Conservation (phyloP, 768 basidiomycete species). For the Auricularia heimuer region DNA sequence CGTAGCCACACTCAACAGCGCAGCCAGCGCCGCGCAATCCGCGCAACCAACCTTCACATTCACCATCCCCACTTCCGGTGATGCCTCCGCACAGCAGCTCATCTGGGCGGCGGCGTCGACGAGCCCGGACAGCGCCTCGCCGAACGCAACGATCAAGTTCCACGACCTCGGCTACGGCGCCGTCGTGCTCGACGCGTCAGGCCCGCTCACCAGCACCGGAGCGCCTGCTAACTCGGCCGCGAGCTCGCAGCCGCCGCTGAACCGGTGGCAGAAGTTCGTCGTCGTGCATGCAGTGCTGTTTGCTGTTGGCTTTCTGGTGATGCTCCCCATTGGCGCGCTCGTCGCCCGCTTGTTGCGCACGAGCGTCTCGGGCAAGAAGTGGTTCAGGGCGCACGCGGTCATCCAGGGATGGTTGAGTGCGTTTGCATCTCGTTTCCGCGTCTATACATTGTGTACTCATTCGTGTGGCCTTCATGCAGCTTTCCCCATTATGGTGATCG, state of each 20-base stretch:
- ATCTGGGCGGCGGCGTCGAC: slow-evolving; percentile 16
- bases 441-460: too few relatives aligned
- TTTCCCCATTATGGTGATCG: slow-evolving; percentile 33
- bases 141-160: slow-evolving; percentile 9
- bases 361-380: slow-evolving; percentile 26
- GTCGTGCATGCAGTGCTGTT: slow-evolving; percentile 47
- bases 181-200: neutral
- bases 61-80: neutral
- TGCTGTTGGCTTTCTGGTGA: slow-evolving; percentile 39
- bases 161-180: slow-evolving; percentile 4
- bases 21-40: neutral
- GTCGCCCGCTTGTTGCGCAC: slow-evolving; percentile 46
- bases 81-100: neutral
- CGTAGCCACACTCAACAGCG: slow-evolving; percentile 30
- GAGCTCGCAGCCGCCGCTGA: slow-evolving; percentile 22
- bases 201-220: neutral
- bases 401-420: slow-evolving; percentile 40
- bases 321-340: slow-evolving; percentile 44
- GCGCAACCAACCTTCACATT: neutral
- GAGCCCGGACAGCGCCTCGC: slow-evolving; percentile 5
- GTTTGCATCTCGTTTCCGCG: neutral
- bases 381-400: slow-evolving; percentile 47
- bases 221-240: neutral
- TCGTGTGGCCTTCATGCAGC: slow-evolving; percentile 19
- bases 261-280: slow-evolving; percentile 38